Evolutionary conservation across 2,329 filamentous ascomycete species (phyloP).

Genomic region (Aspergillus phoenicis): DNA sequence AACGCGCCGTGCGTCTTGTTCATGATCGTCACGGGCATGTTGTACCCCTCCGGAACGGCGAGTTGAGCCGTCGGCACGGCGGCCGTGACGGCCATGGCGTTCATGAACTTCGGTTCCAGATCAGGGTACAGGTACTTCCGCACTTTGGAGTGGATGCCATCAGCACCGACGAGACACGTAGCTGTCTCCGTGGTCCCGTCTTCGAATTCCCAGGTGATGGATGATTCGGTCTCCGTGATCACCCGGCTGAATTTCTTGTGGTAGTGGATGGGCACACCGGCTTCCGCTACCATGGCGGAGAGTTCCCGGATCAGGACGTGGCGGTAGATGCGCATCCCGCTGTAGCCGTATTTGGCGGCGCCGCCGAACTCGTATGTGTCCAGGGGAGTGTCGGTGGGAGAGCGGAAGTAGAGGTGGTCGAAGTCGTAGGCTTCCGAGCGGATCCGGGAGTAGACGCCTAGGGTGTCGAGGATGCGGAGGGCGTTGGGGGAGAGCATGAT

Average conservation of each 20-base stretch:
- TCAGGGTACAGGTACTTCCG: conserved; percentile 55
- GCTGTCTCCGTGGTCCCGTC: conserved; percentile 49
- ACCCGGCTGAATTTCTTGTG: conserved; percentile 53
- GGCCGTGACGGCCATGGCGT: conserved; percentile 48
- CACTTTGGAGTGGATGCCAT: conserved; percentile 63
- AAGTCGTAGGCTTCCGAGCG: conserved; percentile 54
- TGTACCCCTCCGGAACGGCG: conserved; percentile 37
- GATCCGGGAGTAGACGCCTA: conserved; percentile 54
- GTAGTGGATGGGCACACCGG: conserved; percentile 49
- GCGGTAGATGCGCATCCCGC: conserved; percentile 58
- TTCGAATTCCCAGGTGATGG: conserved; percentile 52
- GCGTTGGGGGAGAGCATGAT: conserved; percentile 64
- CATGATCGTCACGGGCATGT: conserved; percentile 50
- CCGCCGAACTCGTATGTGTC: conserved; percentile 53
- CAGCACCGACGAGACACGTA: conserved; percentile 57
- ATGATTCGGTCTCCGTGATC: conserved; percentile 41
- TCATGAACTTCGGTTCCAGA: conserved; percentile 54
- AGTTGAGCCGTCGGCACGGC: conserved; percentile 44
- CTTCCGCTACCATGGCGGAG: conserved; percentile 38
- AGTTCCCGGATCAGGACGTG: conserved; percentile 56
- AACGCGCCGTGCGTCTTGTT: conserved; percentile 50
- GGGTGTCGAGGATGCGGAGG: conserved; percentile 54
- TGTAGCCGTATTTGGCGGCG: conserved; percentile 54
- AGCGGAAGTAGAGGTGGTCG: conserved; percentile 50
- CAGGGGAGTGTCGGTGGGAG: conserved; percentile 40